Percentiles rank a stretch among this genome's conserved stretches.
phyloP scores from a whole-genome alignment of 2,329 filamentous ascomycete species.

The Colletotrichum sp. region DNA sequence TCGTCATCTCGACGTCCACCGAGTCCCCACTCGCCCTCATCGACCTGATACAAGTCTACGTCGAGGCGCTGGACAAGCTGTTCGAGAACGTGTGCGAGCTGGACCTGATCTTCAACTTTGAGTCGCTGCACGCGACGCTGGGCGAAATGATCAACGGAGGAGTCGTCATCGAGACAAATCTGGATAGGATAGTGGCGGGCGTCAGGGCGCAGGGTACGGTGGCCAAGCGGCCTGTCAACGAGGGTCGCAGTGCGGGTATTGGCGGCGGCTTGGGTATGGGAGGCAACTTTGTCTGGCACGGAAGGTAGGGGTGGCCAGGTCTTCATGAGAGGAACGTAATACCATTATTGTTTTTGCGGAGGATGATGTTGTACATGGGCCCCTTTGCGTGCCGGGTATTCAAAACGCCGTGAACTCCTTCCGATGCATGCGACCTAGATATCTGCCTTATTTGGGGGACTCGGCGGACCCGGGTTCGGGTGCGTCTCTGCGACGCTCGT shows the following conservation, averaged over 20 bases:
- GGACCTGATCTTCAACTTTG: conserved; percentile 98
- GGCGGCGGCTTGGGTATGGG: conserved; percentile 61
- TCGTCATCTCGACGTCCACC: conserved; percentile 94
- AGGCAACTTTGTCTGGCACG: conserved; percentile 62
- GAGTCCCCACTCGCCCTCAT: conserved; percentile 95
- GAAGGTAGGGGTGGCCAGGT: conserved; percentile 32
- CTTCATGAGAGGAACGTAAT: neutral
- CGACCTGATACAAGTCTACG: conserved; percentile 97
- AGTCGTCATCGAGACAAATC: conserved; percentile 89
- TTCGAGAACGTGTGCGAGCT: conserved; percentile 99
- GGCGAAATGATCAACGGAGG: conserved; percentile 96
- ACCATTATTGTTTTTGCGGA: conserved; percentile 19
- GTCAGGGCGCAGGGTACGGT: conserved; percentile 80
- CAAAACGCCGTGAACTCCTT: conserved; percentile 21
- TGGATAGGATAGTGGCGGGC: conserved; percentile 87
- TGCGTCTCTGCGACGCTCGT: conserved; percentile 44
- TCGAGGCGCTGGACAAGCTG: conserved; percentile 90
- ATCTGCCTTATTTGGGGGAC: conserved; percentile 19
- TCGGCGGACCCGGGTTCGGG: conserved; percentile 31
- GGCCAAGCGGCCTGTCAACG: conserved; percentile 80
- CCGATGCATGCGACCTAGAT: neutral
- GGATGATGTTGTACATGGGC: conserved; percentile 32
- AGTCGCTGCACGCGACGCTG: conserved; percentile 89
- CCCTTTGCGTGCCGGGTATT: conserved; percentile 11
- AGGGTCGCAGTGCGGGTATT: conserved; percentile 55